Evolutionary conservation across 768 basidiomycete genomes (phyloP), one percentile per base, ranked within the genome.

Genomic region (Lyophyllum decastes): DNA sequence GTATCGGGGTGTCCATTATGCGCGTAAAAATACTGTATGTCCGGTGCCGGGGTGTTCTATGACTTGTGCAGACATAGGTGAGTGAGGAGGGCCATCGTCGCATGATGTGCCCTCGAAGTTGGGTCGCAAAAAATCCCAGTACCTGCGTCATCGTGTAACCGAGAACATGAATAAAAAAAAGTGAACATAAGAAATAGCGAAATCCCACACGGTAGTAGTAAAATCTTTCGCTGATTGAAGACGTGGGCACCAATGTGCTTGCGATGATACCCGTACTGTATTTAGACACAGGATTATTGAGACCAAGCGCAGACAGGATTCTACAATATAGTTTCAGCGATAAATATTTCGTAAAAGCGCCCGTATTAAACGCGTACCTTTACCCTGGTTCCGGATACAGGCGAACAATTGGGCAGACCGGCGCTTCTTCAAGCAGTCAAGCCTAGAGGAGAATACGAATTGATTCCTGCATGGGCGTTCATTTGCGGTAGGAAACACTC

Each of bases 71-170:
- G 55, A 61, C 38, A 19, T 55, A 61, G 27, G 55, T 46, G 25
- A 61, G 26, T 25, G 27, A 52, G 25, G 54, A 57, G 2, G 51
- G 48, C 58, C 64, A 62, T 64, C 54, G 59, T 51, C 55, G 61
- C 61, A 62, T 64, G 33, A 52, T 47, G 34, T 56, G 14, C 3
- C 3, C 35, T 38, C 3, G 35, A 38, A 12, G 11, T 11, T 38
- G 35, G 16, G 4, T 38, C 30, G n/a, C n/a, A 10, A 30, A 38
- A 12, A 17, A 12, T 4, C 14, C 14, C 14, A 38, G 8, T 17
- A 17, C 35, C 9, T 38, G 35, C 35, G 6, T 4, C 2, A 12
- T 12, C 11, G 16, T 16, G 16, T 38, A 17, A 12, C 8, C 4
- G 35, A 38, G 35, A 9, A 38, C 5, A 7, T 38, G 35, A 38